phyloP scores from a whole-genome alignment of 176 grass and related monocot genomes.

The Avena sativa region DNA sequence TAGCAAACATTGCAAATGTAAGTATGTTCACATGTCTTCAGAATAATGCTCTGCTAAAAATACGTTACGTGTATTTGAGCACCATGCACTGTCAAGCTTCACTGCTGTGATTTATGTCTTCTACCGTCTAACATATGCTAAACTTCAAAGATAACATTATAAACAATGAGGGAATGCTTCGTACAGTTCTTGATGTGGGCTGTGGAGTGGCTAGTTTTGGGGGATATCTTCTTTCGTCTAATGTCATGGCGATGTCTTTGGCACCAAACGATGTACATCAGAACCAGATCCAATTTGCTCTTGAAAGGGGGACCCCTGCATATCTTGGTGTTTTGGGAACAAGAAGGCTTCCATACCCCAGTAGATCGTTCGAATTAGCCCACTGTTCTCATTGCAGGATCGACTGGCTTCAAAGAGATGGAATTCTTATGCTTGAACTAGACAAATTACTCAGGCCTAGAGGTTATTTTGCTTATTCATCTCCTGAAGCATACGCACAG shows the following conservation, averaged over 20 bases:
- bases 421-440: slow-evolving; percentile 92
- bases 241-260: slow-evolving; percentile 94
- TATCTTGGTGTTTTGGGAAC: slow-evolving; percentile 98
- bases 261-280: slow-evolving; percentile 99
- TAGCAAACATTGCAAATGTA: slow-evolving; percentile 95
- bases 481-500: slow-evolving; percentile 97
- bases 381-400: slow-evolving; percentile 98
- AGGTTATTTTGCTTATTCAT: slow-evolving; percentile 98
- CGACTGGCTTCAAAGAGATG: slow-evolving; percentile 97
- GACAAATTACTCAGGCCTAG: slow-evolving; percentile 95
- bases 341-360: slow-evolving; percentile 95
- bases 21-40: slow-evolving; percentile 26
- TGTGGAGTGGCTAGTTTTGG: slow-evolving; percentile 98
- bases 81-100: background rate
- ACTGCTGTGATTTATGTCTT: slow-evolving; percentile 42
- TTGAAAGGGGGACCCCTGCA: slow-evolving; percentile 97
- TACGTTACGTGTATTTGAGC: slow-evolving; percentile 7
- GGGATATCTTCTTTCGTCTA: slow-evolving; percentile 92
- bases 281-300: slow-evolving; percentile 99
- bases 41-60: slow-evolving; percentile 4
- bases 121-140: slow-evolving; percentile 73
- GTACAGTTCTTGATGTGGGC: slow-evolving; percentile 94
- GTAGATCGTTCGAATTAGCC: slow-evolving; percentile 95
- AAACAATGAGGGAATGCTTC: slow-evolving; percentile 90
- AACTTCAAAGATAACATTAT: slow-evolving; percentile 84